These are phyloP conservation scores for Alisma plantagoaquatica DNA, from an alignment of 106 monocot species.

Conservation along the genomic window DNA sequence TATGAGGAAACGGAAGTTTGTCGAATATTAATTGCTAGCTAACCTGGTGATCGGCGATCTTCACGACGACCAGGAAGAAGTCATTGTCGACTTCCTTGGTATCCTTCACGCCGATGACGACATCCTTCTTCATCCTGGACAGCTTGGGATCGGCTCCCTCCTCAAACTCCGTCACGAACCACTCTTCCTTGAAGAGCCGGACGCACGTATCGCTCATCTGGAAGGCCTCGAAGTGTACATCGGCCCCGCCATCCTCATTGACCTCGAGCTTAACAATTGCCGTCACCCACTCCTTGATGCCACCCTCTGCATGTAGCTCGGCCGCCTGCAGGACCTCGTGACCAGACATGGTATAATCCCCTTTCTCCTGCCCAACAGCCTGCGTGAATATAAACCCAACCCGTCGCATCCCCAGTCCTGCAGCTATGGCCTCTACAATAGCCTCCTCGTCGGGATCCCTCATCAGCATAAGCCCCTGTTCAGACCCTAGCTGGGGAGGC, in stretches of 20 bases:
- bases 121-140: conserved; percentile 86
- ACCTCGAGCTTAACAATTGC: conserved; percentile 80
- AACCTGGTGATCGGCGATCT: conserved; percentile 95
- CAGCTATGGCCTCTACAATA: conserved; percentile 73
- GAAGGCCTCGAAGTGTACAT: conserved; percentile 98
- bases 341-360: conserved; percentile 73
- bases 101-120: conserved; percentile 77
- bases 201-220: conserved; percentile 94
- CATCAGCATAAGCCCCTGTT: conserved; percentile 39
- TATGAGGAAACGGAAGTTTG: too few relatives aligned
- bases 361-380: conserved; percentile 62
- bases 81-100: conserved; percentile 88
- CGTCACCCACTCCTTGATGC: conserved; percentile 86
- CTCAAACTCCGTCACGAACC: conserved; percentile 49
- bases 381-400: conserved; percentile 91
- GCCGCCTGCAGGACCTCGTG: conserved; percentile 78
- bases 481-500: conserved; percentile 88
- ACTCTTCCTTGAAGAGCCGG: conserved; percentile 71
- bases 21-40: too few relatives aligned
- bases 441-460: conserved; percentile 69
- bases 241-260: conserved; percentile 66
- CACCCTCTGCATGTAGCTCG: conserved; percentile 68
- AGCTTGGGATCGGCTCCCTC: conserved; percentile 65
- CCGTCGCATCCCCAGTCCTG: conserved; percentile 68
- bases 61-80: conserved; percentile 90